Evolutionary conservation across 2,329 filamentous ascomycete species (phyloP).

Genomic region (Orbilia javanica): DNA sequence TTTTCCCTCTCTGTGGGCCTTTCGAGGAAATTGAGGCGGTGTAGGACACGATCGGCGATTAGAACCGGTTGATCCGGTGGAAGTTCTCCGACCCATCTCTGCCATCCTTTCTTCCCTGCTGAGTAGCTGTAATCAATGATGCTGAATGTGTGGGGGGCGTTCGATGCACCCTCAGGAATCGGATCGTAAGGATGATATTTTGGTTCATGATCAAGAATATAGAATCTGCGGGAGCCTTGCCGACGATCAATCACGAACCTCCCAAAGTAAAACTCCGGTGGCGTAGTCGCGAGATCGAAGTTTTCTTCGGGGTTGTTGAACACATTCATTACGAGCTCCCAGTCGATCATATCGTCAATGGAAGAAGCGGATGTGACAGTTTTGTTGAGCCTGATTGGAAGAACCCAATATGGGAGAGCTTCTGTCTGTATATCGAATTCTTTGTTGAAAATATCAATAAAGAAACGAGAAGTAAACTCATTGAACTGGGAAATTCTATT

Average conservation of each 20-base stretch:
- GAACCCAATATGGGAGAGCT: slow-evolving; percentile 85
- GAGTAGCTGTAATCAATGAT: slow-evolving; percentile 89
- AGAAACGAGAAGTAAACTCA: slow-evolving; percentile 79
- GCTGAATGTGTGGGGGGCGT: slow-evolving; percentile 69
- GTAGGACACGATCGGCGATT: slow-evolving; percentile 77
- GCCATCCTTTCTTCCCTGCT: slow-evolving; percentile 74
- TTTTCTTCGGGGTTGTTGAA: slow-evolving; percentile 64
- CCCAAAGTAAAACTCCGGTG: slow-evolving; percentile 69
- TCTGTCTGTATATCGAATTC: slow-evolving; percentile 74
- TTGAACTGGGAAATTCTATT: slow-evolving; percentile 72
- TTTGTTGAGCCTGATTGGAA: slow-evolving; percentile 69
- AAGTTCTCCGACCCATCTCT: slow-evolving; percentile 68
- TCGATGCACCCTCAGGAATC: slow-evolving; percentile 72
- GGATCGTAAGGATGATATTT: slow-evolving; percentile 75
- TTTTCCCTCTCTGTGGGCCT: slow-evolving; percentile 71
- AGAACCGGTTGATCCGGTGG: slow-evolving; percentile 83
- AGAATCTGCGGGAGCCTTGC: slow-evolving; percentile 75
- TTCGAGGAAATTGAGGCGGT: slow-evolving; percentile 87
- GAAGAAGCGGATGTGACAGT: slow-evolving; percentile 37
- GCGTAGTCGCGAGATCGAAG: slow-evolving; percentile 66
- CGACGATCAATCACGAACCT: slow-evolving; percentile 72
- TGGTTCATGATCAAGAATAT: slow-evolving; percentile 70
- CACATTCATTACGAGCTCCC: slow-evolving; percentile 70
- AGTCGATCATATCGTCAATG: slow-evolving; percentile 70
- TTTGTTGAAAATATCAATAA: slow-evolving; percentile 90